Base-by-base conservation (phyloP, 108 stramenopile genomes). In the Seminavis robusta region DNA sequence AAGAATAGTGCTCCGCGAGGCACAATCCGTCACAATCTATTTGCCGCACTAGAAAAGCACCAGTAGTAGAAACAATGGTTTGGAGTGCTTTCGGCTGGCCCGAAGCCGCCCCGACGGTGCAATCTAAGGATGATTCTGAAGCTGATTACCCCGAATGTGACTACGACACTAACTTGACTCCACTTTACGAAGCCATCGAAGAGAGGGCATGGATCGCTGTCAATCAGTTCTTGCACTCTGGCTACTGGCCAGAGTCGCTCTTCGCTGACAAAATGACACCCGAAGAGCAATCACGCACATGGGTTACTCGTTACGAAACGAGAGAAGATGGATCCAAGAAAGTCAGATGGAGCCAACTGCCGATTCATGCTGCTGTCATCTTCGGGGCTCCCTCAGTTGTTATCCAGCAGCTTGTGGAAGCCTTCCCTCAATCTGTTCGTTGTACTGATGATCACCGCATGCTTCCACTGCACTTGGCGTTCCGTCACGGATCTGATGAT, bases 231-330 rank as follows among this genome's bases (percentile, higher is more conserved):
- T 61, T 79, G 31, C 47, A 63, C 29, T 51, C 65, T n/a, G 71
- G 63, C 0, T 33, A 52, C 47, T 71, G 71, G 81, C 52, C 41
- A 26, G 33, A 17, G 17, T 50, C 25, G 31, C 31, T 55, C 67
- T 73, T 44, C 52, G 32, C 45, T 26, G 67, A 72, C 42, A 36
- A 47, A 0, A 33, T 53, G 8, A 16, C 70, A 23, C 69, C 74
- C 1, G 45, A 24, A 33, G 47, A 71, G 8, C 83, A 92, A 61
- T 79, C 75, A 3, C 56, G 71, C 8, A 92, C 86, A 7, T 92
- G 90, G 90, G 85, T 92, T n/a, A 73, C 75, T 0, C 75, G 86
- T 19, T 83, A 52, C 60, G 66, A 75, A 19, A n/a, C n/a, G n/a
- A n/a, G n/a, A n/a, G 17, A 20, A 4, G 52, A 68, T 3, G 62